Conservation (phyloP, 2,329 filamentous ascomycete species). For the Metarhizium guizhouense region DNA sequence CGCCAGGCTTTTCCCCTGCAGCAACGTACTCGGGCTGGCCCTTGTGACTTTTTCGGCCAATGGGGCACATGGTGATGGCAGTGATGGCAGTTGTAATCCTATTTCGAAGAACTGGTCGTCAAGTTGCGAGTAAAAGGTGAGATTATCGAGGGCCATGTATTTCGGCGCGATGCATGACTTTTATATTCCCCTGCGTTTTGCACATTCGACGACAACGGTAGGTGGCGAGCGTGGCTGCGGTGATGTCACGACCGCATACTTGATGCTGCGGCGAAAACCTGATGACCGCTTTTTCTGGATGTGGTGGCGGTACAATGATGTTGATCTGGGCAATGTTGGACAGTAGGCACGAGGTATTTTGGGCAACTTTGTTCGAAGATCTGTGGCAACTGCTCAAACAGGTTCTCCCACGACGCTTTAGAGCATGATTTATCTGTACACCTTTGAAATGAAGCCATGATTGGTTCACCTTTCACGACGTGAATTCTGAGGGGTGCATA, state of each 20-base stretch:
- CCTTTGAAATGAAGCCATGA: too few relatives aligned
- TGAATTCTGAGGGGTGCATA: too few relatives aligned
- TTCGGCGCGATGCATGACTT: background rate
- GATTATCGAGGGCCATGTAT: too few relatives aligned
- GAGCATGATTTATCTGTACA: too few relatives aligned
- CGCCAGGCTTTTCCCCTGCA: background rate
- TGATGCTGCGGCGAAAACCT: background rate
- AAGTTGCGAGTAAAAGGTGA: too few relatives aligned
- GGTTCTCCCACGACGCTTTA: too few relatives aligned
- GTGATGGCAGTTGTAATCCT: background rate
- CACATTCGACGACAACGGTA: background rate
- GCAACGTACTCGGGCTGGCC: background rate
- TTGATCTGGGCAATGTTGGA: background rate
- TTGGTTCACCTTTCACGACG: too few relatives aligned
- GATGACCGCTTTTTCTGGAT: too few relatives aligned
- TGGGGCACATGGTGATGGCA: background rate
- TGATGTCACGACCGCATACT: background rate
- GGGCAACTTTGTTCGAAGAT: too few relatives aligned
- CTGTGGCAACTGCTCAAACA: too few relatives aligned
- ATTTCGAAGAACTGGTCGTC: background rate
- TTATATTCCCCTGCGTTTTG: background rate
- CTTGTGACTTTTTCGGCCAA: background rate
- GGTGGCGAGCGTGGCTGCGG: background rate
- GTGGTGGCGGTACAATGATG: background rate
- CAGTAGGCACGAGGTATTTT: too few relatives aligned